These are phyloP conservation scores for Blastomyces gilchristii DNA, from an alignment of 2,329 filamentous ascomycete species.

Conservation along the genomic window DNA sequence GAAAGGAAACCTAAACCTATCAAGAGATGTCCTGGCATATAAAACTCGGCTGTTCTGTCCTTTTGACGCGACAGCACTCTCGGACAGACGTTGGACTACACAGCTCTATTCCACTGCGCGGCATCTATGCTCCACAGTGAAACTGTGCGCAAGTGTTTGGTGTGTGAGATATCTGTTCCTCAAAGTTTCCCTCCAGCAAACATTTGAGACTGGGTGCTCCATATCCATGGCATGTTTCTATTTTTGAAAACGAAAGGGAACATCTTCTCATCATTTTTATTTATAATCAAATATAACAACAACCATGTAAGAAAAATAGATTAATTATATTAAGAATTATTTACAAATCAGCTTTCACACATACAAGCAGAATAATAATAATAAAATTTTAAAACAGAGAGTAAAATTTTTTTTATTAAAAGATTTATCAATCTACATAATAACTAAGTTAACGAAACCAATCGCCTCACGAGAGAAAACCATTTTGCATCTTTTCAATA, in stretches of 20 bases:
- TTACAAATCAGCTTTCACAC: background rate
- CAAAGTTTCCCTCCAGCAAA: background rate
- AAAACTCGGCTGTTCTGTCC: too few species aligned
- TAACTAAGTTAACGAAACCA: too few species aligned
- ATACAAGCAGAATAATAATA: background rate
- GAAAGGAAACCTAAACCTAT: background rate
- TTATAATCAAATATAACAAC: background rate
- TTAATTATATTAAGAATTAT: slow-evolving; percentile 4
- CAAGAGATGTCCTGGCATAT: background rate
- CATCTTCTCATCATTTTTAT: background rate
- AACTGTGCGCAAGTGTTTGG: background rate
- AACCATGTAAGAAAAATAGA: background rate
- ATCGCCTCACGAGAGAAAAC: too few species aligned
- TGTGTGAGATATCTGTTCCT: background rate
- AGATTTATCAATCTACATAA: too few species aligned
- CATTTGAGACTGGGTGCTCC: background rate
- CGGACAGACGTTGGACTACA: too few species aligned
- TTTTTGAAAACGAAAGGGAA: too few species aligned
- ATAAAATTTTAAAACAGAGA: too few species aligned
- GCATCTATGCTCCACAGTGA: too few species aligned
- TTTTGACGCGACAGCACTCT: too few species aligned
- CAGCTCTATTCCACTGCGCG: background rate
- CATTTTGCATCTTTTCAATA: too few species aligned
- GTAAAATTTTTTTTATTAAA: too few species aligned
- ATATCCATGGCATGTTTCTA: background rate